Evolutionary conservation across 2,329 filamentous ascomycete genomes (phyloP).

Genomic region (Eurotiales sp.): DNA sequence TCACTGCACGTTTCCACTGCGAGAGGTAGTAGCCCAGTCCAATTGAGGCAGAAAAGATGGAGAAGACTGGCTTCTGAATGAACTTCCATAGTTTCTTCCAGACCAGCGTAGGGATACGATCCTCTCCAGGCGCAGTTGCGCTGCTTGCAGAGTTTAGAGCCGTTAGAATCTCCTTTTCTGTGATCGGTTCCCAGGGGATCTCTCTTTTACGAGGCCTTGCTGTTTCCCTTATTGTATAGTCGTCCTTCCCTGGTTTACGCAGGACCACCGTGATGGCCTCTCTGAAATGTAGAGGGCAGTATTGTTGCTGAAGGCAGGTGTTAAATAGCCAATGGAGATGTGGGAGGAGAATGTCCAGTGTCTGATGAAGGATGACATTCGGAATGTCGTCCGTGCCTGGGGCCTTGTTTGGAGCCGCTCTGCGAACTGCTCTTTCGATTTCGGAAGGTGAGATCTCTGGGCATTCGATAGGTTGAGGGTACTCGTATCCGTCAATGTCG

Average conservation of each 20-base stretch:
- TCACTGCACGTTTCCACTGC: too few relatives aligned
- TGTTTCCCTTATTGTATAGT: too few relatives aligned
- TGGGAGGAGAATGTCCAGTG: slow-evolving; percentile 25
- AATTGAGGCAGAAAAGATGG: too few relatives aligned
- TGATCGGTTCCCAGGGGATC: too few relatives aligned
- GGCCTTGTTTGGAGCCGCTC: not conserved
- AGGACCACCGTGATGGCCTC: slow-evolving; percentile 19
- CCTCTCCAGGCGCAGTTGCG: too few relatives aligned
- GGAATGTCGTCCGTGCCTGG: not conserved
- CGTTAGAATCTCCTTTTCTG: too few relatives aligned
- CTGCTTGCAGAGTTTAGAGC: too few relatives aligned
- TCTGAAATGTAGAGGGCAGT: slow-evolving; percentile 19
- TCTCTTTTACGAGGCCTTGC: too few relatives aligned
- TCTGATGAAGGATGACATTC: slow-evolving; percentile 1
- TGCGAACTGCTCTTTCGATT: not conserved
- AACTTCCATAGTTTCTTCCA: too few relatives aligned
- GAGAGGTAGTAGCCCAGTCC: too few relatives aligned
- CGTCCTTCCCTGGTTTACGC: slow-evolving; percentile 18
- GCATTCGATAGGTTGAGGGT: not conserved
- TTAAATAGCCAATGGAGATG: slow-evolving; percentile 7
- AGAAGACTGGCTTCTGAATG: too few relatives aligned
- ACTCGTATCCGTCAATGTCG: not conserved
- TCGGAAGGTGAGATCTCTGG: not conserved
- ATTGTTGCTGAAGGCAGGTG: slow-evolving; percentile 15
- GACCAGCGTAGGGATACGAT: too few relatives aligned